phyloP scores from a whole-genome alignment of 2,329 filamentous ascomycete species.

The Raffaelea albimanens region DNA sequence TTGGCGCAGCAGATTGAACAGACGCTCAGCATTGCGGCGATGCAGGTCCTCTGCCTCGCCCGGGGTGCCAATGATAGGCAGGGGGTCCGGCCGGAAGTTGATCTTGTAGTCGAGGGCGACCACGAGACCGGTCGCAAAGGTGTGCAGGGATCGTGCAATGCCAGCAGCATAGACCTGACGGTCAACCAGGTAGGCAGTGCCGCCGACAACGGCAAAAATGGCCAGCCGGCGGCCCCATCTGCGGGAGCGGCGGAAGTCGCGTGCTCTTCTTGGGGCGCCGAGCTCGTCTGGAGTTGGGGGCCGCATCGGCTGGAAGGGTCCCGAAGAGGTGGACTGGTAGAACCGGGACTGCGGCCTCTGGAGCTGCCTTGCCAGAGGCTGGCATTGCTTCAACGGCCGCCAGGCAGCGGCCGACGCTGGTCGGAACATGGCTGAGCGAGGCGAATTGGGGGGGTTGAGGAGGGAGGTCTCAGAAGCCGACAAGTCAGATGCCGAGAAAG shows the following conservation, averaged over 20 bases:
- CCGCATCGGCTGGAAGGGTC: conserved; percentile 53
- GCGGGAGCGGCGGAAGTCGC: conserved; percentile 58
- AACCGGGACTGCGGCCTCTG: background rate
- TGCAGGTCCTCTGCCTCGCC: conserved; percentile 73
- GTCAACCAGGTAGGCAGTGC: conserved; percentile 60
- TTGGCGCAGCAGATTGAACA: conserved; percentile 69
- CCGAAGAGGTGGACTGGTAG: conserved; percentile 7
- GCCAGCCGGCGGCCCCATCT: conserved; percentile 71
- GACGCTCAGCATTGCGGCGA: conserved; percentile 68
- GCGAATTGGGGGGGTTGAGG: too few relatives aligned
- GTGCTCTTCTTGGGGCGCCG: conserved; percentile 60
- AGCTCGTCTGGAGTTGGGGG: conserved; percentile 74
- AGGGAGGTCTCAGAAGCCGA: too few relatives aligned
- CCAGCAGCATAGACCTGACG: conserved; percentile 68
- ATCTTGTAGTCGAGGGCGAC: conserved; percentile 92
- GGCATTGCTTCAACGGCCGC: background rate
- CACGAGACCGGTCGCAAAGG: conserved; percentile 68
- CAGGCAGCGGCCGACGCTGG: too few relatives aligned
- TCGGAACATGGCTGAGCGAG: too few relatives aligned
- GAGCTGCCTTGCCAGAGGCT: background rate
- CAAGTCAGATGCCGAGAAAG: too few relatives aligned
- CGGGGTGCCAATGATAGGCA: conserved; percentile 25
- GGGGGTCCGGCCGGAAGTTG: conserved; percentile 79
- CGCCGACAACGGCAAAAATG: conserved; percentile 49
- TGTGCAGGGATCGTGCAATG: conserved; percentile 67